Evolutionary conservation across 1,139 yeast species (phyloP).

Genomic region (Protomyces inouyei): DNA sequence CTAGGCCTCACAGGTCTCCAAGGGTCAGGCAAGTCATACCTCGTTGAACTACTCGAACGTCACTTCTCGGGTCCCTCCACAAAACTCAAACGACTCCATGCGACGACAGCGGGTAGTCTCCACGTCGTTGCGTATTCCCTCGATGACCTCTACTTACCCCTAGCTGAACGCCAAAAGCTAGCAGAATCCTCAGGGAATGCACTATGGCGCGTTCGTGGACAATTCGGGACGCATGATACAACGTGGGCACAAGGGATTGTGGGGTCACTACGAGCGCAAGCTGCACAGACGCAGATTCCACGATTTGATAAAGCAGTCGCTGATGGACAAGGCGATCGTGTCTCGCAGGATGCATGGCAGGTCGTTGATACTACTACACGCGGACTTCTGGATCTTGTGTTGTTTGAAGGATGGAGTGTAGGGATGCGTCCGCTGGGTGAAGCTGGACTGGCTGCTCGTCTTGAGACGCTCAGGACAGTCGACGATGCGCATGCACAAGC

Average conservation of each 20-base stretch:
- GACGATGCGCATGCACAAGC: slow-evolving; percentile 18
- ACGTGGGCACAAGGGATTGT: slow-evolving; percentile 41
- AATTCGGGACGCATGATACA: slow-evolving; percentile 92
- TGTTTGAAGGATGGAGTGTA: slow-evolving; percentile 93
- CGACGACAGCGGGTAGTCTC: slow-evolving; percentile 42
- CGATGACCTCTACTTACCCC: slow-evolving; percentile 80
- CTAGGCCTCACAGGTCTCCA: slow-evolving; percentile 83
- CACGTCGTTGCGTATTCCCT: slow-evolving; percentile 60
- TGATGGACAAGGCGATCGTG: slow-evolving; percentile 75
- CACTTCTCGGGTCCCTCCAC: slow-evolving; percentile 28
- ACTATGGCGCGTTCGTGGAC: slow-evolving; percentile 45
- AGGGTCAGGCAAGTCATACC: slow-evolving; percentile 83
- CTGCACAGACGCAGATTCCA: slow-evolving; percentile 49
- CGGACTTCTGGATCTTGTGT: slow-evolving; percentile 52
- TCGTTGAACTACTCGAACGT: slow-evolving; percentile 42
- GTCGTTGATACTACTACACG: slow-evolving; percentile 10
- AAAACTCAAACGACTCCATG: slow-evolving; percentile 2
- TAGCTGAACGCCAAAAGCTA: slow-evolving; percentile 52
- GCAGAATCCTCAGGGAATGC: slow-evolving; percentile 36
- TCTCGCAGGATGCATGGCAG: slow-evolving; percentile 38
- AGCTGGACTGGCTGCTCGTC: slow-evolving; percentile 34
- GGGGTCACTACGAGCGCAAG: slow-evolving; percentile 32
- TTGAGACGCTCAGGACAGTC: slow-evolving; percentile 25
- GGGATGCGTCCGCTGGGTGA: slow-evolving; percentile 58
- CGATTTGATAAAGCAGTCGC: slow-evolving; percentile 71